Percentiles rank a stretch among this genome's conserved stretches.
phyloP scores from a whole-genome alignment of 31 red algal species.

The Endocladia muricata region DNA sequence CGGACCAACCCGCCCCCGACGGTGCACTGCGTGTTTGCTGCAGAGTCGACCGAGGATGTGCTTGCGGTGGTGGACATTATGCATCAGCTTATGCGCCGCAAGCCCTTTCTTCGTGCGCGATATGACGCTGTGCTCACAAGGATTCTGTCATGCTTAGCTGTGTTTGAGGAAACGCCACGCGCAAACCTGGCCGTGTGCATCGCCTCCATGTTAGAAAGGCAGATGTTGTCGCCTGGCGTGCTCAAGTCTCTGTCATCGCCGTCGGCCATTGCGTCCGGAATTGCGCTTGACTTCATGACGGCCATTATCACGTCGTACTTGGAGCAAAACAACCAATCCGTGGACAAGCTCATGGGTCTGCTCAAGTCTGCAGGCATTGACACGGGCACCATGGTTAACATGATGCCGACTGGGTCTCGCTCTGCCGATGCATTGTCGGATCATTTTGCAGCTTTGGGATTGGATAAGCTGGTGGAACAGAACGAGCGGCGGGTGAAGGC shows the following conservation, averaged over 20 bases:
- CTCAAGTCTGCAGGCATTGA: constrained; percentile 76
- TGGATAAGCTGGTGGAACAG: constrained; percentile 82
- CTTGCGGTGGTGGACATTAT: constrained; percentile 61
- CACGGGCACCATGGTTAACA: constrained; percentile 73
- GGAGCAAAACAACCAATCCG: constrained; percentile 37
- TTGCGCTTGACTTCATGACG: constrained; percentile 69
- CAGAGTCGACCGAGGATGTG: constrained; percentile 25
- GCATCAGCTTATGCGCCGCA: constrained; percentile 76
- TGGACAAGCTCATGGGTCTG: constrained; percentile 67
- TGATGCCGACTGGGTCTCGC: constrained; percentile 67
- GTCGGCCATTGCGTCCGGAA: constrained; percentile 47
- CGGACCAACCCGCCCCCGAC: constrained; percentile 51
- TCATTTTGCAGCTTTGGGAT: constrained; percentile 50
- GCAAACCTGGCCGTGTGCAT: constrained; percentile 49
- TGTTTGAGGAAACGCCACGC: constrained; percentile 37
- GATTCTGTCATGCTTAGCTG: constrained; percentile 56
- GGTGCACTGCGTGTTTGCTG: constrained; percentile 54
- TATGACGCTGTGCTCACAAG: constrained; percentile 64
- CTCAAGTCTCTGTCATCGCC: constrained; percentile 43
- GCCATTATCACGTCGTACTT: constrained; percentile 64
- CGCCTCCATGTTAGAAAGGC: constrained; percentile 51
- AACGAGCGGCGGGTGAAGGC: constrained; percentile 71
- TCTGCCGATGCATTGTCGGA: constrained; percentile 67
- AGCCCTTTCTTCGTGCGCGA: constrained; percentile 72
- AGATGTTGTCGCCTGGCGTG: constrained; percentile 63